phyloP scores from a whole-genome alignment of 768 basidiomycete genomes.

The Candolleomyces efflorescens region DNA sequence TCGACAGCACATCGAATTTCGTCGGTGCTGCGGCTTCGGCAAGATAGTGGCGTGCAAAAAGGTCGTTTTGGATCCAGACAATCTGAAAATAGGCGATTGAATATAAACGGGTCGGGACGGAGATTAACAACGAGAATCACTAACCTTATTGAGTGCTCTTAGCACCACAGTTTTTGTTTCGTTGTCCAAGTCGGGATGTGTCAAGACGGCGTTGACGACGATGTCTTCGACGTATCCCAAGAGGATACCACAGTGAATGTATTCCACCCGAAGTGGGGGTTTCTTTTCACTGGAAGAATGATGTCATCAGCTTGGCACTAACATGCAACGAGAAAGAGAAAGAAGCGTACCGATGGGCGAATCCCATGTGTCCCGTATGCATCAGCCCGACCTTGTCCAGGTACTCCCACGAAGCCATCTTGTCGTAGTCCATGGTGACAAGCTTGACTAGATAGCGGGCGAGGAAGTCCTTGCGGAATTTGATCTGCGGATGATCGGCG shows the following conservation, averaged over 20 bases:
- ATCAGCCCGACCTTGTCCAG: slow-evolving; percentile 45
- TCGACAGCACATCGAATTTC: neutral
- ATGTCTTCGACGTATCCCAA: slow-evolving; percentile 45
- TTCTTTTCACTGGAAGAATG: slow-evolving; percentile 17
- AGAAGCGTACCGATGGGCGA: slow-evolving; percentile 33
- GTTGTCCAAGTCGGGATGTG: slow-evolving; percentile 32
- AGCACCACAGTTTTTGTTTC: slow-evolving; percentile 37
- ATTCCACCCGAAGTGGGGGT: slow-evolving; percentile 33
- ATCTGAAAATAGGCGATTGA: slow-evolving; percentile 22
- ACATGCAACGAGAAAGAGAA: neutral
- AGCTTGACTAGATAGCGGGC: slow-evolving; percentile 30
- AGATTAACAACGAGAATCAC: neutral
- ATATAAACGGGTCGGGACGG: neutral
- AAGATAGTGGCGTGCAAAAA: slow-evolving; percentile 41
- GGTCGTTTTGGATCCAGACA: slow-evolving; percentile 49
- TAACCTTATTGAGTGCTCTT: slow-evolving; percentile 41
- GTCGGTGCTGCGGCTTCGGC: slow-evolving; percentile 15
- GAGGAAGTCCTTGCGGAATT: slow-evolving; percentile 39
- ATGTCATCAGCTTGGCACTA: neutral
- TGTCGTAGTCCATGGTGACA: slow-evolving; percentile 42
- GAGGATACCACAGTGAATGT: slow-evolving; percentile 34
- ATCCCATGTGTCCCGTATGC: slow-evolving; percentile 43
- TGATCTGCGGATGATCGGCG: slow-evolving; percentile 41
- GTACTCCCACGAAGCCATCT: slow-evolving; percentile 40
- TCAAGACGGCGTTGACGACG: slow-evolving; percentile 36